A percentile compares a stretch with the other conserved stretches of the same genome.
Evolutionary conservation across 257 asterid species (phyloP).

Genomic region (Paraleonurus japonicus): DNA sequence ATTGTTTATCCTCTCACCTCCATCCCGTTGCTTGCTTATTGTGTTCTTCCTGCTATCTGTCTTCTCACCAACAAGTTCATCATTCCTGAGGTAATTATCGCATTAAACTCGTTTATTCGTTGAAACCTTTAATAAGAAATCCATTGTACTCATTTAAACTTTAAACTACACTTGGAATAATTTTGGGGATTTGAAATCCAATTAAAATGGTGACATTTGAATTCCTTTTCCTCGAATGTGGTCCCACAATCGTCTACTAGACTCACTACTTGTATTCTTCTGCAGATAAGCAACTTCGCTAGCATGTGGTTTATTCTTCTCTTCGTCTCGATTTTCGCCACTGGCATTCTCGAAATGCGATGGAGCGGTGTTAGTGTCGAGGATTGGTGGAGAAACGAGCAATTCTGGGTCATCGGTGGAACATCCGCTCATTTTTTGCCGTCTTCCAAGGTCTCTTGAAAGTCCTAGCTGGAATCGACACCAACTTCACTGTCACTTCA

Average conservation of each 20-base stretch:
- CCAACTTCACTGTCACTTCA: conserved; percentile 85
- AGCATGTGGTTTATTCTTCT: conserved; percentile 89
- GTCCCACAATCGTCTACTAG: neutral
- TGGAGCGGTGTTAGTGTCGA: conserved; percentile 87
- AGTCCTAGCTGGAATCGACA: conserved; percentile 89
- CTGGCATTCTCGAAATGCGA: conserved; percentile 82
- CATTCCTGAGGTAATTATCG: conserved; percentile 62
- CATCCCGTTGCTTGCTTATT: conserved; percentile 74
- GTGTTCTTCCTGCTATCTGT: conserved; percentile 87
- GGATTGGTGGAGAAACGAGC: conserved; percentile 98
- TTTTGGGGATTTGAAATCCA: neutral
- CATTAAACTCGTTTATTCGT: neutral
- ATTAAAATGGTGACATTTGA: neutral
- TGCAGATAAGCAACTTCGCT: conserved; percentile 88
- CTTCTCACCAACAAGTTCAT: conserved; percentile 84
- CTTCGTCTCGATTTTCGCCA: conserved; percentile 70
- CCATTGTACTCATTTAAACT: neutral
- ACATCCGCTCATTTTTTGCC: conserved; percentile 95
- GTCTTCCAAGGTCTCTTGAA: conserved; percentile 92
- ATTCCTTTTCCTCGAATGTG: neutral
- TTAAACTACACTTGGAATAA: neutral
- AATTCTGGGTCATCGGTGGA: conserved; percentile 96
- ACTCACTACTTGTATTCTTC: neutral
- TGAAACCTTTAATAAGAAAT: too few species aligned
- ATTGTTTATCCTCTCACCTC: conserved; percentile 88